phyloP scores from a whole-genome alignment of 805 yeast species.

The Isabelozyma pseudorhagii region DNA sequence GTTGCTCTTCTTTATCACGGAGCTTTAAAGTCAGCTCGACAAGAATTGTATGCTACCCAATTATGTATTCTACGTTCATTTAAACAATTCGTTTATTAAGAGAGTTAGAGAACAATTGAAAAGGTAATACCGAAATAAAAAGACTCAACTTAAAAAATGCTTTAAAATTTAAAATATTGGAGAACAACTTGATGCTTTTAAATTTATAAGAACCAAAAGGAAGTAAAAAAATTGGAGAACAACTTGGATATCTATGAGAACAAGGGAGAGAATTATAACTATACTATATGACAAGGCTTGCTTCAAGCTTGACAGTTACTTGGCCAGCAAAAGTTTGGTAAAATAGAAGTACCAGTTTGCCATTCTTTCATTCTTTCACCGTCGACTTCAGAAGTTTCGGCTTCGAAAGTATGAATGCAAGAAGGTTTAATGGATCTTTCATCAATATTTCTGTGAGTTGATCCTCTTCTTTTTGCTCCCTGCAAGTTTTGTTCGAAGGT shows the following conservation, averaged over 20 bases:
- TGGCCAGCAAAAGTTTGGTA: constrained; percentile 10
- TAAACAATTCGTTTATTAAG: background rate
- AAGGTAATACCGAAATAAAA: background rate
- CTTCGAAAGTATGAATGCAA: background rate
- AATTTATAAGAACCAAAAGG: no score
- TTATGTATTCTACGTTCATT: background rate
- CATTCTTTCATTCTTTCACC: constrained; percentile 1
- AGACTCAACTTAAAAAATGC: background rate
- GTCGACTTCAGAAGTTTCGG: background rate
- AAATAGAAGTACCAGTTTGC: constrained; percentile 3
- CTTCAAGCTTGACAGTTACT: constrained; percentile 1
- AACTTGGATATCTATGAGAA: background rate
- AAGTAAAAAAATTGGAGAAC: background rate
- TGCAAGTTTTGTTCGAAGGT: constrained; percentile 11
- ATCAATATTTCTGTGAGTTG: background rate
- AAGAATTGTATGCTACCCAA: background rate
- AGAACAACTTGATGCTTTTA: background rate
- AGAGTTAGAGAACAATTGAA: background rate
- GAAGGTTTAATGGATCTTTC: background rate
- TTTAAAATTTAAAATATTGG: background rate
- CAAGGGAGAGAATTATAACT: background rate
- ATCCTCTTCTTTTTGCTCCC: background rate
- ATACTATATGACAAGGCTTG: background rate
- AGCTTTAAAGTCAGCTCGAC: background rate
- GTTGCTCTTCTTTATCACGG: no score